phyloP scores from a whole-genome alignment of 345 rosid species.

The Moricandia arvensis region DNA sequence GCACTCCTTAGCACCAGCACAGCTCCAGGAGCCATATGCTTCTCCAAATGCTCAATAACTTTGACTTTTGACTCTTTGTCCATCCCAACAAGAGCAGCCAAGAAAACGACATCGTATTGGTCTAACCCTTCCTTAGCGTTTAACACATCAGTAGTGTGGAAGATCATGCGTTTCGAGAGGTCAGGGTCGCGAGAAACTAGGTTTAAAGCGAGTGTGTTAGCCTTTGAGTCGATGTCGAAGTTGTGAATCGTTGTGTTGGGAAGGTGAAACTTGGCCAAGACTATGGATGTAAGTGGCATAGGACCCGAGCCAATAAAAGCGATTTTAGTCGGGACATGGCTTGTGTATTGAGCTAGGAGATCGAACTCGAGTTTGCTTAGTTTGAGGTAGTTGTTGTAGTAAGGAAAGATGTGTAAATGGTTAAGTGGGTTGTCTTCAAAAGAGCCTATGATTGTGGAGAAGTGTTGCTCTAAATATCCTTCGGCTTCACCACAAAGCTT shows the following conservation, averaged over 20 bases:
- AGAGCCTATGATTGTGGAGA: constrained; percentile 61
- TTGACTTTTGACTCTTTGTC: constrained; percentile 57
- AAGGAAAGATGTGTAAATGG: constrained; percentile 71
- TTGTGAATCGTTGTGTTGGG: constrained; percentile 60
- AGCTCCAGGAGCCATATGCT: constrained; percentile 64
- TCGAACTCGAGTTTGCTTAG: constrained; percentile 72
- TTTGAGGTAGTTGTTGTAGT: constrained; percentile 75
- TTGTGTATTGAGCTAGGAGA: constrained; percentile 48
- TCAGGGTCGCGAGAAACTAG: constrained; percentile 58
- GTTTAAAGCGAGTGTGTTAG: constrained; percentile 58
- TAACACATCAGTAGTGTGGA: constrained; percentile 63
- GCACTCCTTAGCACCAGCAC: constrained; percentile 79
- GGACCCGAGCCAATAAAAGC: constrained; percentile 95
- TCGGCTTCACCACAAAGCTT: constrained; percentile 81
- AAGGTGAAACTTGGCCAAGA: constrained; percentile 71
- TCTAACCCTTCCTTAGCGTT: constrained; percentile 46
- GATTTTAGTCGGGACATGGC: constrained; percentile 43
- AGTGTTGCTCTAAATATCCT: constrained; percentile 65
- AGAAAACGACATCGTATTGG: constrained; percentile 78
- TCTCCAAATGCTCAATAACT: constrained; percentile 58
- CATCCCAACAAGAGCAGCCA: constrained; percentile 94
- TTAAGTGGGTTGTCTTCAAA: constrained; percentile 65
- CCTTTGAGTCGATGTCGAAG: constrained; percentile 67
- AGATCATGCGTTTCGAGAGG: constrained; percentile 58
- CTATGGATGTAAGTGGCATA: constrained; percentile 80